Percentiles rank a stretch among this genome's conserved stretches.
Evolutionary conservation across 768 basidiomycete species (phyloP).

Genomic region (Boletus coccyginus): DNA sequence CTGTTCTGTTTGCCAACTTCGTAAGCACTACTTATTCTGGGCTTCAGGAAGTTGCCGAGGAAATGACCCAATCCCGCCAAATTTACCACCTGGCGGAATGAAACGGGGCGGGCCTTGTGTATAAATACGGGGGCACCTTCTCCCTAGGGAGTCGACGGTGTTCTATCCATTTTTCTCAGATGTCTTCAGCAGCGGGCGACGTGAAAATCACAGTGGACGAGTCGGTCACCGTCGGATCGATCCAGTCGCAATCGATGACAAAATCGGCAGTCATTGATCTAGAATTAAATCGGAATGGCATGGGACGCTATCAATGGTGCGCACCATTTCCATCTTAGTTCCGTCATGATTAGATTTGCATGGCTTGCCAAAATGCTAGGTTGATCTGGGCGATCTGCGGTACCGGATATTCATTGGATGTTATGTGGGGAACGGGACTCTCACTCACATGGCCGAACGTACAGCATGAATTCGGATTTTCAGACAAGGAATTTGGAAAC

Average conservation of each 20-base stretch:
- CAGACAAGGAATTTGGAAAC: slow-evolving; percentile 15
- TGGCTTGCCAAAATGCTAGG: neutral
- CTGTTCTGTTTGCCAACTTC: too few relatives aligned
- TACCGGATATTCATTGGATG: slow-evolving; percentile 9
- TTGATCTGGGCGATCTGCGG: slow-evolving; percentile 15
- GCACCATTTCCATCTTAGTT: neutral
- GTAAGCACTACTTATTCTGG: too few relatives aligned
- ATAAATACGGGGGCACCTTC: neutral
- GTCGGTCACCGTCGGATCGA: too few relatives aligned
- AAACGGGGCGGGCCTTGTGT: neutral
- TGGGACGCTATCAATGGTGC: slow-evolving; percentile 19
- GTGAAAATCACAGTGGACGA: neutral
- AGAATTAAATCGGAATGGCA: slow-evolving; percentile 14
- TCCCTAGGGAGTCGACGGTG: too few relatives aligned
- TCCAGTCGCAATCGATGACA: neutral
- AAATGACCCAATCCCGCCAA: too few relatives aligned
- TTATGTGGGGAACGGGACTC: slow-evolving; percentile 4
- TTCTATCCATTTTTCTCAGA: neutral
- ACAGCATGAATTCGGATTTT: slow-evolving; percentile 16
- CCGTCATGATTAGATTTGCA: neutral
- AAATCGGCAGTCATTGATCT: slow-evolving; percentile 11
- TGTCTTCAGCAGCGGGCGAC: neutral
- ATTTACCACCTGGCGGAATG: too few relatives aligned
- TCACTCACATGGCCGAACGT: neutral
- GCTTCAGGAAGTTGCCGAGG: too few relatives aligned